Percentiles rank a stretch among this genome's conserved stretches.
Conservation (phyloP, 108 stramenopile genomes). For the Cylindrotheca closterium region DNA sequence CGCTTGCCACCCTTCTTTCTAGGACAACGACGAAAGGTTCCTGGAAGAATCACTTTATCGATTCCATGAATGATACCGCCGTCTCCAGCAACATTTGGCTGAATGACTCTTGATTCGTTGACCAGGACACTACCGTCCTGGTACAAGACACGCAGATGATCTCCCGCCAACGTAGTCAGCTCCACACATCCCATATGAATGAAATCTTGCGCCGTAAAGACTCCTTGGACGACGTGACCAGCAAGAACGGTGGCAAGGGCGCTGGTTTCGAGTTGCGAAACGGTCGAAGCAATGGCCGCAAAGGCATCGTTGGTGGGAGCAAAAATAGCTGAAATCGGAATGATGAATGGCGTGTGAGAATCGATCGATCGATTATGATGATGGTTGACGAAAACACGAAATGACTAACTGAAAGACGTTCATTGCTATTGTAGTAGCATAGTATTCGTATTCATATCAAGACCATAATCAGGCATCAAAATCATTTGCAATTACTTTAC, state of each 20-base stretch:
- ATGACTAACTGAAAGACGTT: too few species aligned
- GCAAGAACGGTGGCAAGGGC: not conserved
- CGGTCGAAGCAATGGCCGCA: not conserved
- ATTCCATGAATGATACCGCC: not conserved
- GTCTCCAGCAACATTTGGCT: not conserved
- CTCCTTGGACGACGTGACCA: not conserved
- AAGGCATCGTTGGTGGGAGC: not conserved
- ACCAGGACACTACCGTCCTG: not conserved
- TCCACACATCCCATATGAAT: not conserved
- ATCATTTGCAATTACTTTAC: too few species aligned
- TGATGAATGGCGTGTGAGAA: too few species aligned
- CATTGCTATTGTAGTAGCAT: too few species aligned
- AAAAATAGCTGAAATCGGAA: slow-evolving; percentile 1
- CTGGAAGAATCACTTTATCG: not conserved
- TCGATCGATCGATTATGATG: too few species aligned
- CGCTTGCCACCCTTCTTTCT: too few species aligned
- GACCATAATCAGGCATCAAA: too few species aligned
- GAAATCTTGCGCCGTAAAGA: not conserved
- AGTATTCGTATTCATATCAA: too few species aligned
- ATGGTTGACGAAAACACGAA: too few species aligned
- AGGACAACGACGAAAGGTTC: not conserved
- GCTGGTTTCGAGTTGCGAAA: not conserved
- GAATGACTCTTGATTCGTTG: not conserved
- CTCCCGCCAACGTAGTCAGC: not conserved
- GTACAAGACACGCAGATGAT: not conserved